These are phyloP conservation scores for Myxozyma sirexii DNA, from an alignment of 805 yeast genomes.

Conservation along the genomic window DNA sequence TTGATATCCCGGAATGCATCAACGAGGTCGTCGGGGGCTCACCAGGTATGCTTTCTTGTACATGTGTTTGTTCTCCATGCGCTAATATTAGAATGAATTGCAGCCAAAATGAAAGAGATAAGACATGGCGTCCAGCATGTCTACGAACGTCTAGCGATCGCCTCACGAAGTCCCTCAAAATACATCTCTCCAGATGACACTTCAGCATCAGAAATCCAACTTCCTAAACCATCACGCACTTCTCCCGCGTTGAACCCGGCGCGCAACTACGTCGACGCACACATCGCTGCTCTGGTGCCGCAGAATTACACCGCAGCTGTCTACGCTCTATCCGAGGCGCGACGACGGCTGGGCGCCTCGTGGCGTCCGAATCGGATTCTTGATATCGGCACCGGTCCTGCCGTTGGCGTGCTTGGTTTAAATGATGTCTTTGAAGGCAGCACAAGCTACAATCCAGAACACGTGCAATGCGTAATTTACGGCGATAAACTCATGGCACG, in stretches of 20 bases:
- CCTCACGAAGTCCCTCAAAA: background rate
- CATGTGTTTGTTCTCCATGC: background rate
- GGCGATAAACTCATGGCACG: slow-evolving; percentile 76
- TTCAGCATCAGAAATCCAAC: background rate
- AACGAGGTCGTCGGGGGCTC: slow-evolving; percentile 20
- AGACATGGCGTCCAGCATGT: slow-evolving; percentile 15
- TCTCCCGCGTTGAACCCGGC: slow-evolving; percentile 8
- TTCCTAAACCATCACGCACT: slow-evolving; percentile 2
- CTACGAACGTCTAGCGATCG: slow-evolving; percentile 10
- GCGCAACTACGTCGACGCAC: slow-evolving; percentile 61
- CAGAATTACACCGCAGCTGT: slow-evolving; percentile 75
- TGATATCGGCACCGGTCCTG: slow-evolving; percentile 89
- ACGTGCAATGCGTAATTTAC: slow-evolving; percentile 70
- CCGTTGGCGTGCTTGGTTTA: slow-evolving; percentile 84
- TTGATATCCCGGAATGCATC: slow-evolving; percentile 15
- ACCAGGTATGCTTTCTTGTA: slow-evolving; percentile 8
- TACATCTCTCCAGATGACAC: background rate
- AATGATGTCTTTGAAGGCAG: slow-evolving; percentile 76
- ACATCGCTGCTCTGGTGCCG: slow-evolving; percentile 75
- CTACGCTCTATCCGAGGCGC: slow-evolving; percentile 68
- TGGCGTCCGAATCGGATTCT: slow-evolving; percentile 70
- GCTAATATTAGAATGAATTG: too few species aligned
- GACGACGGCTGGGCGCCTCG: slow-evolving; percentile 53
- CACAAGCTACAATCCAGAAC: slow-evolving; percentile 53
- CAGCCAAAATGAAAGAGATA: slow-evolving; percentile 20